A percentile compares a stretch with the other conserved stretches of the same genome.
These are phyloP conservation scores for Pelagophyceae sp. DNA, from an alignment of 352 stramenopile species.

Conservation along the genomic window DNA sequence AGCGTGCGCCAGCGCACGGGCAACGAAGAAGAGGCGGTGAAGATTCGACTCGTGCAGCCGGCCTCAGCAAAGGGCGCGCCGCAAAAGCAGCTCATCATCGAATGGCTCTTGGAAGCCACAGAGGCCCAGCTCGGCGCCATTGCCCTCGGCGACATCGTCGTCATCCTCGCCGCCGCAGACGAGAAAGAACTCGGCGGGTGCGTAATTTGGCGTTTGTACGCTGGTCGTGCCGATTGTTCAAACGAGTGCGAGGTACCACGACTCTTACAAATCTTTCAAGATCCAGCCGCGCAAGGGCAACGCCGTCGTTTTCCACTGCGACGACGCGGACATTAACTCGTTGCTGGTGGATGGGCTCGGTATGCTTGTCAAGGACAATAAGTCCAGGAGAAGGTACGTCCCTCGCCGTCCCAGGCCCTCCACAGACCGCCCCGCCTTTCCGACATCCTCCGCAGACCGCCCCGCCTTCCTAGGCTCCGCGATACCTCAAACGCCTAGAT, in stretches of 20 bases:
- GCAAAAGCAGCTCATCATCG: no score
- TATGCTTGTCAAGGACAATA: slow-evolving; percentile 5
- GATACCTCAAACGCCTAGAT: not conserved
- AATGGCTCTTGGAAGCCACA: not conserved
- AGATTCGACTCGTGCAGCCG: no score
- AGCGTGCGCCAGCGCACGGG: not conserved
- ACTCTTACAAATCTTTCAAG: not conserved
- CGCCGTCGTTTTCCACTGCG: not conserved
- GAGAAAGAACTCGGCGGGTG: not conserved
- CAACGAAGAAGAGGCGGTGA: no score
- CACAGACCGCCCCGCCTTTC: no score
- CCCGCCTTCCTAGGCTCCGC: not conserved
- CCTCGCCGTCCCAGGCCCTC: not conserved
- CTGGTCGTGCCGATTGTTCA: not conserved
- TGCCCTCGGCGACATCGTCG: not conserved
- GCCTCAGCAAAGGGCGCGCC: no score
- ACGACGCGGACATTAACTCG: not conserved
- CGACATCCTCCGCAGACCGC: not conserved
- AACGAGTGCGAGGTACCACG: no score
- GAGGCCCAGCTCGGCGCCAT: not conserved
- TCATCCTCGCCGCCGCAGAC: not conserved
- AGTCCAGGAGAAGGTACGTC: not conserved
- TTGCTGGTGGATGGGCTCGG: slow-evolving; percentile 2
- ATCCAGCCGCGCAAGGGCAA: not conserved
- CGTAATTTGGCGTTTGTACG: not conserved